Evolutionary conservation across 139 green algal genomes (phyloP).

Genomic region (Penium margaritaceum): DNA sequence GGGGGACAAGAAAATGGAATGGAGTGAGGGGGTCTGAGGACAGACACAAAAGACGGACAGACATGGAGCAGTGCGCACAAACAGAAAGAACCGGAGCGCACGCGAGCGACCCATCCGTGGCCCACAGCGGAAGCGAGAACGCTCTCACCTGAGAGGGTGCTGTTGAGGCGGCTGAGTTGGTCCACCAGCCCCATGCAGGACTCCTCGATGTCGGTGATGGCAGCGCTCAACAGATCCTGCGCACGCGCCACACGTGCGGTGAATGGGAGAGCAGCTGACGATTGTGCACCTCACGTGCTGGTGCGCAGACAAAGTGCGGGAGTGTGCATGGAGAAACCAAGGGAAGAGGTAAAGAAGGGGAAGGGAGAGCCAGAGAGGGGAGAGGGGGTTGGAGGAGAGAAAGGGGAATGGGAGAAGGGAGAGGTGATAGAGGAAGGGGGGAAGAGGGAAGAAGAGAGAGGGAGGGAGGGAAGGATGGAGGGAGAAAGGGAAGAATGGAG

Average conservation of each 20-base stretch:
- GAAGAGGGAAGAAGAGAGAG: neutral
- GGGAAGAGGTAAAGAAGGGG: neutral
- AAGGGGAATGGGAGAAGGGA: neutral
- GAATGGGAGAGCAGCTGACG: neutral
- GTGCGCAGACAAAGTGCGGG: too few relatives aligned
- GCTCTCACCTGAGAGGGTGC: constrained; percentile 15
- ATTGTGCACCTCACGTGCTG: too few relatives aligned
- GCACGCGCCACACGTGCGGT: neutral
- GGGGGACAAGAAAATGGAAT: too few relatives aligned
- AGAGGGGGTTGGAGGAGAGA: neutral
- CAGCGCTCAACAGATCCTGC: constrained; percentile 19
- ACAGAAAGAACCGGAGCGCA: too few relatives aligned
- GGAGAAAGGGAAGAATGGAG: neutral
- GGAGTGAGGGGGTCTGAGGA: too few relatives aligned
- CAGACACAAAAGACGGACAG: too few relatives aligned
- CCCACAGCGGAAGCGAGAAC: too few relatives aligned
- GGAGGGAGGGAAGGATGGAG: neutral
- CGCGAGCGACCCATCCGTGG: too few relatives aligned
- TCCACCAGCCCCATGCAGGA: constrained; percentile 47
- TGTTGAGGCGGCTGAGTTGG: constrained; percentile 42
- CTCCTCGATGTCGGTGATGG: constrained; percentile 27
- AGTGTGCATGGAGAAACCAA: neutral
- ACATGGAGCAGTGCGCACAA: too few relatives aligned
- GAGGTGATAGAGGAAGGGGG: neutral
- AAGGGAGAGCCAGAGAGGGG: neutral